A percentile compares a stretch with the other conserved stretches of the same genome.
These are phyloP conservation scores for Chiua sp. DNA, from an alignment of 1,284 basidiomycete genomes.

Conservation along the genomic window DNA sequence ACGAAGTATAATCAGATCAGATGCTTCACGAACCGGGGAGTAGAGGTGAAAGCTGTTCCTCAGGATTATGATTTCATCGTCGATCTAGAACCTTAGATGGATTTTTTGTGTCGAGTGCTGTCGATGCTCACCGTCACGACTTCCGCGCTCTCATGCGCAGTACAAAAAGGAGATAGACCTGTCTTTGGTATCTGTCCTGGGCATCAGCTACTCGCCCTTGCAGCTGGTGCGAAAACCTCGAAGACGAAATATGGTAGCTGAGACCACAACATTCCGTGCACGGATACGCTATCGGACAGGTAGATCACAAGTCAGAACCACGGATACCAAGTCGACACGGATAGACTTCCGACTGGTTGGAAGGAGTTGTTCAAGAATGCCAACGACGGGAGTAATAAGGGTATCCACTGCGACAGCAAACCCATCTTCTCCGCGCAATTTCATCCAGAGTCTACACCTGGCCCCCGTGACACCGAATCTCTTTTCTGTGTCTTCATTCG, in stretches of 20 bases:
- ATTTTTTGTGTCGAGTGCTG: slow-evolving; percentile 97
- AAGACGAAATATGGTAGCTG: slow-evolving; percentile 99
- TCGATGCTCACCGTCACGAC: slow-evolving; percentile 84
- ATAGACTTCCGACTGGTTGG: slow-evolving; percentile 86
- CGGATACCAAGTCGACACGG: slow-evolving; percentile 93
- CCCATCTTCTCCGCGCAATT: slow-evolving; percentile 99
- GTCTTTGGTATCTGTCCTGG: slow-evolving; percentile 99
- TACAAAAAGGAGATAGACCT: slow-evolving; percentile 79
- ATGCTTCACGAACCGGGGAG: slow-evolving; percentile 93
- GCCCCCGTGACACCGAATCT: slow-evolving; percentile 98
- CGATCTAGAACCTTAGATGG: slow-evolving; percentile 89
- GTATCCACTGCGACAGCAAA: slow-evolving; percentile 90
- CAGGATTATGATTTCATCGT: slow-evolving; percentile 95
- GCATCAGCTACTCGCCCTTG: slow-evolving; percentile 96
- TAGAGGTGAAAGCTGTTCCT: slow-evolving; percentile 97
- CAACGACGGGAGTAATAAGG: slow-evolving; percentile 98
- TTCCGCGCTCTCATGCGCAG: slow-evolving; percentile 70
- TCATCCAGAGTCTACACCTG: slow-evolving; percentile 99
- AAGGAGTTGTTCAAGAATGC: slow-evolving; percentile 96
- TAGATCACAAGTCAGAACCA: slow-evolving; percentile 99
- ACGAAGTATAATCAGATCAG: slow-evolving; percentile 99
- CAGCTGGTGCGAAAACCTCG: slow-evolving; percentile 91
- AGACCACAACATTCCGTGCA: slow-evolving; percentile 99
- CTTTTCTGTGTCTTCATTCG: slow-evolving; percentile 98
- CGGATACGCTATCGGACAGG: slow-evolving; percentile 90